Evolutionary conservation across 495 filamentous ascomycete species (phyloP).

Genomic region (Penicillium canariense): DNA sequence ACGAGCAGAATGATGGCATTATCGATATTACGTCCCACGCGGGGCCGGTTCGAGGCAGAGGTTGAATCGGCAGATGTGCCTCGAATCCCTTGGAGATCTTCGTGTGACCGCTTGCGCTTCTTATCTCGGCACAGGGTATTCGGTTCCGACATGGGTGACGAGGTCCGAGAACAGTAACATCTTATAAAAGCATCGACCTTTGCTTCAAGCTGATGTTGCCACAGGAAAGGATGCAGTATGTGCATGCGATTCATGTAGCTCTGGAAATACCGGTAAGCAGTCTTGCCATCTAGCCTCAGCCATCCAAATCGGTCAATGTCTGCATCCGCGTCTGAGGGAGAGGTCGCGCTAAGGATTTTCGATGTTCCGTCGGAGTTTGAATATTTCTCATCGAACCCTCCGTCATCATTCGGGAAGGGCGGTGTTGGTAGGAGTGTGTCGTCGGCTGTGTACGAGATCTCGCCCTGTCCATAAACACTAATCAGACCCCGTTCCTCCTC

Average conservation of each 20-base stretch:
- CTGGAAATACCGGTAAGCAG: conserved; percentile 59
- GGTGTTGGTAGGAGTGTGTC: conserved; percentile 24
- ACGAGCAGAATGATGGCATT: conserved; percentile 80
- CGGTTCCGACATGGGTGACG: conserved; percentile 6
- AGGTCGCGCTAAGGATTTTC: neutral
- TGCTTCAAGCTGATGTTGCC: conserved; percentile 45
- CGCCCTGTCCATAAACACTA: conserved; percentile 74
- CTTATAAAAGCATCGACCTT: conserved; percentile 54
- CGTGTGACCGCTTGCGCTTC: conserved; percentile 47
- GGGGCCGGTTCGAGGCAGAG: conserved; percentile 10
- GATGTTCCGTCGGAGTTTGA: conserved; percentile 6
- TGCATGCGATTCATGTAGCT: conserved; percentile 81
- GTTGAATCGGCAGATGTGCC: conserved; percentile 16
- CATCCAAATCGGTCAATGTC: conserved; percentile 59
- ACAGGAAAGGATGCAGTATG: conserved; percentile 85
- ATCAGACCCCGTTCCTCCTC: conserved; percentile 77
- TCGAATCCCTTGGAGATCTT: conserved; percentile 26
- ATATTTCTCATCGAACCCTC: conserved; percentile 7
- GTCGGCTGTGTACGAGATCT: conserved; percentile 56
- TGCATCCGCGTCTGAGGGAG: conserved; percentile 27
- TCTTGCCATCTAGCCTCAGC: conserved; percentile 61
- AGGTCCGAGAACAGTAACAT: conserved; percentile 30
- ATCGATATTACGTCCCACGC: conserved; percentile 43
- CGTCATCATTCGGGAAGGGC: conserved; percentile 28
- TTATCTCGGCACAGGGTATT: conserved; percentile 19